phyloP scores from a whole-genome alignment of 768 basidiomycete genomes.

The Fomitopsis serialis region DNA sequence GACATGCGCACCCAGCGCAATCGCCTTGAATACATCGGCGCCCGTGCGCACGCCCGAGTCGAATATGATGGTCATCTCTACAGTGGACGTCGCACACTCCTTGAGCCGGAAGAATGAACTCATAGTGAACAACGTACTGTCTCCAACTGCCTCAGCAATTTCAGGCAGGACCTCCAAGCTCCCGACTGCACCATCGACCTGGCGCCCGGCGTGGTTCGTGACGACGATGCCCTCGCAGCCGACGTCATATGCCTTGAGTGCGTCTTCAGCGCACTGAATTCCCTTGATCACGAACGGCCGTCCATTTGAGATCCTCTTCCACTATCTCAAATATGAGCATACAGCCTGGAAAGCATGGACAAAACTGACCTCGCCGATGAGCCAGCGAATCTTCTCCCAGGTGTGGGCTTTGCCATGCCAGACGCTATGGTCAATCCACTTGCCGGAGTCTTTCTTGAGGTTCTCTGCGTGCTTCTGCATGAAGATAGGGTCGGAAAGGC shows the following conservation, averaged over 20 bases:
- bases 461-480: conserved; percentile 40
- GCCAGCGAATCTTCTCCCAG: conserved; percentile 47
- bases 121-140: conserved; percentile 35
- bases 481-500: conserved; percentile 44
- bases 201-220: conserved; percentile 50
- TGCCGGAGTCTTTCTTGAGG: conserved; percentile 35
- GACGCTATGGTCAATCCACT: conserved; percentile 43
- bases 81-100: conserved; percentile 50
- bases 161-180: conserved; percentile 46
- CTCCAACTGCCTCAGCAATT: conserved; percentile 46
- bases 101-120: conserved; percentile 40
- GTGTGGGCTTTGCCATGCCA: conserved; percentile 49
- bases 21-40: conserved; percentile 50
- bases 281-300: conserved; percentile 52
- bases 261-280: conserved; percentile 43
- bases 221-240: conserved; percentile 54
- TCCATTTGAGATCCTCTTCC: conserved; percentile 42
- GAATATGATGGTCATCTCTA: conserved; percentile 47
- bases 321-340: conserved; percentile 21
- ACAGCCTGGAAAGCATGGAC: background rate
- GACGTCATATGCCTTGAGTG: conserved; percentile 37
- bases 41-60: conserved; percentile 51
- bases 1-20: conserved; percentile 49
- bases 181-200: conserved; percentile 51
- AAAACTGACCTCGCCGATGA: conserved; percentile 34